These are phyloP conservation scores for Dactylis glomerata DNA, from an alignment of 176 grass and related monocot genomes.

Conservation along the genomic window DNA sequence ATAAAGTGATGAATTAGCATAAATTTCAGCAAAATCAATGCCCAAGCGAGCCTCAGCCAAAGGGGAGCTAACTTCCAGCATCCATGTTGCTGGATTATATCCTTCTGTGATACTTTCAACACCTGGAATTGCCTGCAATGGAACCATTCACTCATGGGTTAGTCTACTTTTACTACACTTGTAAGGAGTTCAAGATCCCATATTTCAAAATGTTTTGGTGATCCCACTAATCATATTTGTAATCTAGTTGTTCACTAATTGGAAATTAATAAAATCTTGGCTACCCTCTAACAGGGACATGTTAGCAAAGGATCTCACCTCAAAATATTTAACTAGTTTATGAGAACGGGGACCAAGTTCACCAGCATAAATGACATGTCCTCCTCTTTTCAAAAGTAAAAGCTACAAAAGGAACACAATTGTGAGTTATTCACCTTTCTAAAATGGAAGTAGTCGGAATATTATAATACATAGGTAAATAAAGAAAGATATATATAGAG, in stretches of 20 bases:
- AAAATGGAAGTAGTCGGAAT: background rate
- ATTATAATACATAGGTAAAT: background rate
- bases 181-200: background rate
- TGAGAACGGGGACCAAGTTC: slow-evolving; percentile 65
- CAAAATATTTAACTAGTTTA: slow-evolving; percentile 79
- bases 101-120: slow-evolving; percentile 63
- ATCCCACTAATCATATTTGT: background rate
- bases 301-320: slow-evolving; percentile 33
- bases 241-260: background rate
- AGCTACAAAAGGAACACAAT: slow-evolving; percentile 43
- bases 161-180: background rate
- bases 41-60: slow-evolving; percentile 51
- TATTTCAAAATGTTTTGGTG: no score
- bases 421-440: background rate
- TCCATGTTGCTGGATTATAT: slow-evolving; percentile 89
- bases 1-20: slow-evolving; percentile 59
- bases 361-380: slow-evolving; percentile 75
- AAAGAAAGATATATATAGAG: background rate
- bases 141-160: background rate
- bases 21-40: slow-evolving; percentile 72
- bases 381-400: slow-evolving; percentile 81
- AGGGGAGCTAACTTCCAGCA: slow-evolving; percentile 66
- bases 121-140: slow-evolving; percentile 66
- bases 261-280: background rate
- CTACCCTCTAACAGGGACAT: background rate